Evolutionary conservation across 2,329 filamentous ascomycete species (phyloP).

Genomic region (Gyromitra esculenta): DNA sequence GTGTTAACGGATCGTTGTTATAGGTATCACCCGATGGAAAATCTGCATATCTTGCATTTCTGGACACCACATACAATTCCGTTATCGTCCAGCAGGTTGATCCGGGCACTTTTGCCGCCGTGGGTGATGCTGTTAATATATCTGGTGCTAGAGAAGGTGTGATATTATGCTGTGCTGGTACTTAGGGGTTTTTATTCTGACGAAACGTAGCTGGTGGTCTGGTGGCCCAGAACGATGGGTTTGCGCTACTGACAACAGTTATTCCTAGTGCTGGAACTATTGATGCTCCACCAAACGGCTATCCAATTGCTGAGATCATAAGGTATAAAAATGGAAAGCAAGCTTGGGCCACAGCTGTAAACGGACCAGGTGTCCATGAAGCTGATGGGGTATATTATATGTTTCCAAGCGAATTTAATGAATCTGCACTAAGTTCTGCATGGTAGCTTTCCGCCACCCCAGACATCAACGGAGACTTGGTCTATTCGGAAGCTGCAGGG

Average conservation of each 20-base stretch:
- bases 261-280: constrained; percentile 66
- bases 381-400: constrained; percentile 56
- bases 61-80: constrained; percentile 67
- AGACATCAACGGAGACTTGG: constrained; percentile 71
- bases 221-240: constrained; percentile 71
- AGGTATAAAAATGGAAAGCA: constrained; percentile 68
- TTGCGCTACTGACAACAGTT: constrained; percentile 67
- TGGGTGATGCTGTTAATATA: constrained; percentile 66
- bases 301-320: constrained; percentile 69
- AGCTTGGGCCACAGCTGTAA: constrained; percentile 69
- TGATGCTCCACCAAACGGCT: constrained; percentile 64
- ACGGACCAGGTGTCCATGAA: constrained; percentile 67
- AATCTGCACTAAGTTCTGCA: neutral
- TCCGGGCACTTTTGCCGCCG: constrained; percentile 66
- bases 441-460: constrained; percentile 65
- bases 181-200: neutral
- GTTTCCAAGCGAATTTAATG: neutral
- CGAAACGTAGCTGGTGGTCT: constrained; percentile 66
- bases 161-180: neutral
- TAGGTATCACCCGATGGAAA: constrained; percentile 68
- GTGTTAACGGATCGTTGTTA: neutral
- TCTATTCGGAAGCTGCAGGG: constrained; percentile 67
- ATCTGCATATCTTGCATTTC: constrained; percentile 70
- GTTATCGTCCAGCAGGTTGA: constrained; percentile 70
- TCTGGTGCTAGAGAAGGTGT: constrained; percentile 66